Conservation (phyloP, 2,329 filamentous ascomycete genomes). For the Acrocalymma vagum region DNA sequence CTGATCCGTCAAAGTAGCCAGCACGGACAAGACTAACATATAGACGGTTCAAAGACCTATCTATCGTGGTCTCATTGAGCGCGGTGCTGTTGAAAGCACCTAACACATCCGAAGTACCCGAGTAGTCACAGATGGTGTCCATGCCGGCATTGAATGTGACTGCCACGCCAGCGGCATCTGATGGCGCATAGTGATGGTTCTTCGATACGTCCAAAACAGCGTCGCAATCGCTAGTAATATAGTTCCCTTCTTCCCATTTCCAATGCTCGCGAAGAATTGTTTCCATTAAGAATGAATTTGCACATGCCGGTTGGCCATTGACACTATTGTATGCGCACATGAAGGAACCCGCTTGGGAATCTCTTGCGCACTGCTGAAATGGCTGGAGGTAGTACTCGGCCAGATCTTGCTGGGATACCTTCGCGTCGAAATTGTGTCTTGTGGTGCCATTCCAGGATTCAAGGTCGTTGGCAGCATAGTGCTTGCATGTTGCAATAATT, state of each 20-base stretch:
- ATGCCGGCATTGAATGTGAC: conserved; percentile 61
- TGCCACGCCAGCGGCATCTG: conserved; percentile 52
- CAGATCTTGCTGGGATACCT: conserved; percentile 68
- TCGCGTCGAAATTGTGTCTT: conserved; percentile 63
- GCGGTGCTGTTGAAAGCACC: conserved; percentile 18
- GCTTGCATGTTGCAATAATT: conserved; percentile 58
- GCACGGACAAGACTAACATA: conserved; percentile 64
- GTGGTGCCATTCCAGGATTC: conserved; percentile 38
- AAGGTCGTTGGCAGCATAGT: conserved; percentile 48
- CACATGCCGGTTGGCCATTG: conserved; percentile 72
- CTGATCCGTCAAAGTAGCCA: conserved; percentile 66
- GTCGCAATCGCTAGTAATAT: conserved; percentile 72
- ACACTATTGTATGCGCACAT: conserved; percentile 70
- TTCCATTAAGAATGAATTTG: conserved; percentile 68
- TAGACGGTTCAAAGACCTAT: conserved; percentile 60
- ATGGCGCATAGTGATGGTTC: conserved; percentile 55
- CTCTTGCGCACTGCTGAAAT: conserved; percentile 63
- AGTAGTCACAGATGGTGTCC: conserved; percentile 61
- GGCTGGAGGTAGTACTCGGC: conserved; percentile 73
- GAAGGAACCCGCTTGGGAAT: conserved; percentile 55
- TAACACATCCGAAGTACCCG: conserved; percentile 40
- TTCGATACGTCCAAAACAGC: conserved; percentile 67
- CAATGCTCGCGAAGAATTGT: conserved; percentile 71
- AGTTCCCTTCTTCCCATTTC: conserved; percentile 69
- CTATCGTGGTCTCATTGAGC: conserved; percentile 56